Percentiles rank a stretch among this genome's conserved stretches.
Conservation (phyloP, 2,329 filamentous ascomycete species). For the Aspergillus intermedius region DNA sequence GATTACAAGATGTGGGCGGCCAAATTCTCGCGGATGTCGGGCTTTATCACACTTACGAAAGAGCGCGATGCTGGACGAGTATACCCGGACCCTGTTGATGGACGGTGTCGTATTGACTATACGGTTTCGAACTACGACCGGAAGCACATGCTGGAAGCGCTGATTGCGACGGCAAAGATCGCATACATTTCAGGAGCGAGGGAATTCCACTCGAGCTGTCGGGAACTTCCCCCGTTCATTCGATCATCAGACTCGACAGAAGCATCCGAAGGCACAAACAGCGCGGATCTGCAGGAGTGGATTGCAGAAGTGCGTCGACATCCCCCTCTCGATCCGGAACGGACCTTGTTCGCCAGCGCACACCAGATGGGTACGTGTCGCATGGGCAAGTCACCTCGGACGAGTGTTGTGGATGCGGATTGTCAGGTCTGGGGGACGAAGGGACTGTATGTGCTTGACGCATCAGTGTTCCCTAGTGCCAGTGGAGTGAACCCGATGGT, state of each 20-base stretch:
- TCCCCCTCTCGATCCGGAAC: constrained; percentile 44
- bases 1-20: constrained; percentile 66
- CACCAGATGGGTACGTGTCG: constrained; percentile 49
- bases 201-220: constrained; percentile 66
- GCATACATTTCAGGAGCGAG: constrained; percentile 69
- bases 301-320: constrained; percentile 42
- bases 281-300: constrained; percentile 51
- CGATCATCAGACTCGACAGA: constrained; percentile 29
- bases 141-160: constrained; percentile 62
- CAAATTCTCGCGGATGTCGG: constrained; percentile 62
- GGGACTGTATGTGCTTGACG: constrained; percentile 44
- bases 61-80: constrained; percentile 72
- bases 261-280: constrained; percentile 44
- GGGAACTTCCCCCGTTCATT: constrained; percentile 59
- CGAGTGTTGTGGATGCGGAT: constrained; percentile 39
- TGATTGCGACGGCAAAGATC: constrained; percentile 67
- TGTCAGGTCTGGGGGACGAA: constrained; percentile 44
- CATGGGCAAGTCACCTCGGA: constrained; percentile 38
- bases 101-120: constrained; percentile 63
- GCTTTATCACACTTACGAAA: constrained; percentile 66
- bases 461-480: constrained; percentile 46
- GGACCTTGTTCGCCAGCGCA: constrained; percentile 38
- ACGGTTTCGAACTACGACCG: constrained; percentile 65
- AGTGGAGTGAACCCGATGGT: constrained; percentile 49
- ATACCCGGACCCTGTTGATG: constrained; percentile 62